Evolutionary conservation across 139 green algal species (phyloP).

Genomic region (Eudorina sp.): DNA sequence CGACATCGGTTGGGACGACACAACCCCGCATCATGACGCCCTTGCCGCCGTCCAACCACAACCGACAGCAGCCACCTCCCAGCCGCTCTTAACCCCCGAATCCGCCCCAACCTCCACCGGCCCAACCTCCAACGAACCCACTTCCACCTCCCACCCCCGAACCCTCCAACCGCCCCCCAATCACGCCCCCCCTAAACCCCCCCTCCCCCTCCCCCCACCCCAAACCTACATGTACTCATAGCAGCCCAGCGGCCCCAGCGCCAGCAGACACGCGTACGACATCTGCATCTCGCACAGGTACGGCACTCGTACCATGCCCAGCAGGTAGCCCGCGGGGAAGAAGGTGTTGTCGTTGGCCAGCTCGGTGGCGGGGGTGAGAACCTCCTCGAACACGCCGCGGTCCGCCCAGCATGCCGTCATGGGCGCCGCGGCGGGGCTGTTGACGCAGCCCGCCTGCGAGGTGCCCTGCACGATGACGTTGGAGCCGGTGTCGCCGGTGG

Average conservation of each 20-base stretch:
- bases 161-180: no score
- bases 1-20: no score
- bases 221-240: conserved; percentile 13
- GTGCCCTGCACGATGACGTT: neutral
- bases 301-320: neutral
- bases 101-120: no score
- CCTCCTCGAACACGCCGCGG: neutral
- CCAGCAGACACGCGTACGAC: neutral
- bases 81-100: no score
- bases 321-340: neutral
- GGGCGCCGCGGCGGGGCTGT: neutral
- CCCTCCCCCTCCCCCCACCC: no score
- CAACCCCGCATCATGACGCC: no score
- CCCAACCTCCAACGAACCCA: no score
- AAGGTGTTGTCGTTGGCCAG: neutral
- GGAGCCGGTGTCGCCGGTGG: neutral
- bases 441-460: neutral
- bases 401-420: neutral
- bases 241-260: neutral
- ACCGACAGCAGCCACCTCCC: no score
- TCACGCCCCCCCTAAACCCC: no score
- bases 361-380: neutral
- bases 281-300: conserved; percentile 35
- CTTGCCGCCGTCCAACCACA: no score
- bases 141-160: no score